Base-by-base conservation (phyloP, 2,329 filamentous ascomycete species). In the Hymenoscyphus repandus region DNA sequence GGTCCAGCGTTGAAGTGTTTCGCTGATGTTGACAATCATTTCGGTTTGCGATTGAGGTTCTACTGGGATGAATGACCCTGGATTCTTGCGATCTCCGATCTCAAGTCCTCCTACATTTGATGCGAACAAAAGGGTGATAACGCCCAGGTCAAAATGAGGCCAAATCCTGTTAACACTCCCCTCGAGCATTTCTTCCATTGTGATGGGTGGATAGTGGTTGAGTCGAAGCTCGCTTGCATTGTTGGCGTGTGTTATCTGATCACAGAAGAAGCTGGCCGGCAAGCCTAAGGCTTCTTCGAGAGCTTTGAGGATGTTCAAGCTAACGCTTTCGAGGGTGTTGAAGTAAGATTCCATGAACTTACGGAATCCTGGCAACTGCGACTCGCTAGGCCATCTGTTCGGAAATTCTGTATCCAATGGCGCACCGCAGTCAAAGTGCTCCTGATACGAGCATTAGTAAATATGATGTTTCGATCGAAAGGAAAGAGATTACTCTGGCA, bases 21-120 rank as follows among this genome's bases (percentile, higher is more conserved):
- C 71, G n/a, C 71, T 72, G 38, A 75, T 69, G 51, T 75, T 75
- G 20, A 74, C 70, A 0, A 75, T 68, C 15, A 75, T 64, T 20
- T 52, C 50, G 20, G 9, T 36, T 30, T 7, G 18, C 6, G n/a
- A 7, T 2, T 13, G 13, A 13, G 15, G 31, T 0, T 65, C 69
- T 10, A 65, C 66, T 0, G 67, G 67, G 3, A 73, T 58, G 49
- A 70, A 71, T 1, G 70, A 67, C 6, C 69, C 53, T 27, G n/a
- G n/a, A 6, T 30, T 18, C 5, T 42, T 7, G 70, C 72, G 63
- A 51, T 74, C 69, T 41, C 68, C 66, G 2, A 75, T 71, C 58
- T 77, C 72, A 2, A 76, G 63, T 1, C 72, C 74, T 17, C 72
- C 71, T 1, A 71, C 71, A 2, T 63, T 52, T 56, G 73, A 72